Evolutionary conservation across 2,329 filamentous ascomycete genomes (phyloP).

Genomic region (Rhexocercosporidium sp.): DNA sequence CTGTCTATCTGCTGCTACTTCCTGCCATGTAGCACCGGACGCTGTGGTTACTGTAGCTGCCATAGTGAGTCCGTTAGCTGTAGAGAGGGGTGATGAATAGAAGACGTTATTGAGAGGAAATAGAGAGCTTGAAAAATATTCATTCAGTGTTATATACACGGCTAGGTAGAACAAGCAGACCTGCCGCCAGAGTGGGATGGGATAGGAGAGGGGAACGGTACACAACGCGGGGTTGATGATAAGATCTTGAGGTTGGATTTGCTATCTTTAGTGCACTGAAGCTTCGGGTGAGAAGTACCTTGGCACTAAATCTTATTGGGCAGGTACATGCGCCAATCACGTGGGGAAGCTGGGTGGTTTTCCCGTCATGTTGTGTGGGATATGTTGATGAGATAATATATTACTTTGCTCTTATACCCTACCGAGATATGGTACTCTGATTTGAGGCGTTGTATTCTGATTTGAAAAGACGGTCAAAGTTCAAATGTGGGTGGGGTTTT

Average conservation of each 20-base stretch:
- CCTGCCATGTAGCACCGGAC: conserved; percentile 49
- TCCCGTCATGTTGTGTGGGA: too few relatives aligned
- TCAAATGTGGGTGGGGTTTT: too few relatives aligned
- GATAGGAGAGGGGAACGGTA: background rate
- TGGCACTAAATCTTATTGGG: conserved; percentile 44
- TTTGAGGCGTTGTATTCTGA: too few relatives aligned
- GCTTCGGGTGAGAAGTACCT: conserved; percentile 43
- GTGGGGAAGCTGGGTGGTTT: too few relatives aligned
- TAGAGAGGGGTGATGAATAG: background rate
- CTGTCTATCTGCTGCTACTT: conserved; percentile 52
- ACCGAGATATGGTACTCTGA: too few relatives aligned
- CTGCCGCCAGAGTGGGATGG: background rate
- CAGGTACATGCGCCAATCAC: background rate
- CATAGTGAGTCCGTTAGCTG: conserved; percentile 26
- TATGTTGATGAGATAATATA: too few relatives aligned
- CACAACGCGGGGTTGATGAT: conserved; percentile 8
- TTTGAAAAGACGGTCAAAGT: too few relatives aligned
- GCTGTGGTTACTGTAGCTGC: conserved; percentile 38
- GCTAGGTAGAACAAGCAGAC: background rate
- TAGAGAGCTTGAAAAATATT: background rate
- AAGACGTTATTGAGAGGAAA: background rate
- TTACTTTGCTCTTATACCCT: too few relatives aligned
- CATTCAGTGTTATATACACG: conserved; percentile 22
- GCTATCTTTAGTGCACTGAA: conserved; percentile 45
- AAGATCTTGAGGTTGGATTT: background rate